Conservation (phyloP, 139 green algal species). For the Chlorella vulgaris region DNA sequence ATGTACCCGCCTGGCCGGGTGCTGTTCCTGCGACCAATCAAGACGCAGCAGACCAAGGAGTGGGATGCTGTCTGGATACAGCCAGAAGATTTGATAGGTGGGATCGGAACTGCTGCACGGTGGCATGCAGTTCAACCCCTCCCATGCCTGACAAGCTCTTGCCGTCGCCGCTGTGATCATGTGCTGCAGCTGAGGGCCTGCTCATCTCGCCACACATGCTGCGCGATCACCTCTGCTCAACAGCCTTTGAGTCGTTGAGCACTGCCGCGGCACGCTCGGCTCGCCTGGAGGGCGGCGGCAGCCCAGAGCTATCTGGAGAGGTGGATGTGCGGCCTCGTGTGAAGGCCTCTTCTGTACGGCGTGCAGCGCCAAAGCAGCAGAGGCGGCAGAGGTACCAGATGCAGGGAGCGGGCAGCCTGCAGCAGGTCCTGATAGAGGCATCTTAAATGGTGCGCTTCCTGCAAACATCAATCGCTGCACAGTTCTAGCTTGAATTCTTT, state of each 20-base stretch:
- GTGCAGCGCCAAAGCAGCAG: background rate
- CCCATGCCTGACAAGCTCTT: background rate
- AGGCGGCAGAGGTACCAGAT: background rate
- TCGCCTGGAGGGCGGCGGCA: background rate
- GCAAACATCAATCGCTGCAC: background rate
- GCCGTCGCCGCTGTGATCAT: background rate
- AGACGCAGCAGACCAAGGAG: constrained; percentile 34
- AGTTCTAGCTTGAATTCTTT: background rate
- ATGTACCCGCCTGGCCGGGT: constrained; percentile 62
- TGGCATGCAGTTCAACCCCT: no score
- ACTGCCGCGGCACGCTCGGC: background rate
- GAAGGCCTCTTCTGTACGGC: background rate
- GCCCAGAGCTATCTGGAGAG: background rate
- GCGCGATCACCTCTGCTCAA: constrained; percentile 33
- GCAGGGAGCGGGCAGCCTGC: constrained; percentile 18
- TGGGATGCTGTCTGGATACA: constrained; percentile 43
- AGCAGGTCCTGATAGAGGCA: constrained; percentile 18
- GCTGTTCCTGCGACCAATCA: constrained; percentile 63
- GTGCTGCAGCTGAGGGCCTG: constrained; percentile 40
- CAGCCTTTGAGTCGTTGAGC: constrained; percentile 7
- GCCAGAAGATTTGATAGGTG: constrained; percentile 43
- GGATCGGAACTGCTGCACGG: no score
- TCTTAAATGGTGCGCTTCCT: no score
- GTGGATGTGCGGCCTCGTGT: background rate
- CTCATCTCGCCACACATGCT: constrained; percentile 33